Base-by-base conservation (phyloP, 305 asterid species). In the Plantago coronopus region DNA sequence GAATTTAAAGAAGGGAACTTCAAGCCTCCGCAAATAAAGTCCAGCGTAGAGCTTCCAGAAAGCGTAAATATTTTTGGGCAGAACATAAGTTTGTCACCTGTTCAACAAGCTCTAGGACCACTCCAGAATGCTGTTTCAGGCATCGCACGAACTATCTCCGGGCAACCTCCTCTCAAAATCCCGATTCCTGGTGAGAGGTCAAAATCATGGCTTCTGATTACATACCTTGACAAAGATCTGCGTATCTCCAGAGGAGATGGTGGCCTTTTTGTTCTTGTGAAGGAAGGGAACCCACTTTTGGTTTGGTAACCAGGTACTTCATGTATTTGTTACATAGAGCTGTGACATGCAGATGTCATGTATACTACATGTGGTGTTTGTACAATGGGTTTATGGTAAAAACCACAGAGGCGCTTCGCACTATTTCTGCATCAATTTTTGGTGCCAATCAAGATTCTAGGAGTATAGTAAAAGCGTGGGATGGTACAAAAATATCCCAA, bases 221-320 rank as follows among this genome's bases (percentile, higher is more conserved):
- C 96, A 2, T 93, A 85, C 73, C 95, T 93, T 8, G 99, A 93
- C 73, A 75, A 82, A 72, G 97, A 93, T 78, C 46, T 89, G 56
- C 80, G 99, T 51, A 85, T 89, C 61, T 93, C 97, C 22, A 83
- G 96, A 74, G 99, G 97, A 2, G 99, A 93, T 70, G 99, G 96
- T 57, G 97, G 97, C 18, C 78, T 93, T 48, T 93, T 93, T 67
- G 96, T 93, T 80, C 94, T 89, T 44, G 90, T 84, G n/a, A 89
- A 80, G 85, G 97, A 89, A 83, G 96, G 96, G 62, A 83, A 95
- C 62, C 56, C 89, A n/a, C 94, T 93, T 54, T 59, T 89, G 42
- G 80, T 83, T 63, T 79, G 76, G 64, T 85, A 76, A 61, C 57
- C 78, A 31, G 74, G 58, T 77, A 57, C 62, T 9, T 7, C 78